These are phyloP conservation scores for Xylaria multiplex DNA, from an alignment of 2,329 filamentous ascomycete species.

Conservation along the genomic window DNA sequence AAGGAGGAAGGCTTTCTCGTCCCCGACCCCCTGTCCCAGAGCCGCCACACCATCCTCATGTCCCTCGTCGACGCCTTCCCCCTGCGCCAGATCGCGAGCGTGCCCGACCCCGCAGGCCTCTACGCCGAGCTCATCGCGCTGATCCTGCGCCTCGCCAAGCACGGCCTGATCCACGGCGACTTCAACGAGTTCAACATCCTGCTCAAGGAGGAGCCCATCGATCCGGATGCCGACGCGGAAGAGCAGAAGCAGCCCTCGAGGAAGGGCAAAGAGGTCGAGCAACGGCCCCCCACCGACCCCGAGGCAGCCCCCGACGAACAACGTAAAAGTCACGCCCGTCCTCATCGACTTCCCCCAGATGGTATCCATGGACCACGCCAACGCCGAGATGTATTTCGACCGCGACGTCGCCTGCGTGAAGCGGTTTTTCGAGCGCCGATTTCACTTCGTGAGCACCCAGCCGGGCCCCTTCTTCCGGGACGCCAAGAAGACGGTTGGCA, in stretches of 20 bases:
- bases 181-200: conserved; percentile 99
- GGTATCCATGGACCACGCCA: conserved; percentile 92
- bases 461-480: conserved; percentile 88
- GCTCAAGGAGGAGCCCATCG: conserved; percentile 74
- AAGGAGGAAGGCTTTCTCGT: conserved; percentile 87
- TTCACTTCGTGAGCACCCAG: conserved; percentile 84
- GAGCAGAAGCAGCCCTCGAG: conserved; percentile 48
- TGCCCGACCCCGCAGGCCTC: conserved; percentile 84
- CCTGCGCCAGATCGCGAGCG: conserved; percentile 83
- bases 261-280: conserved; percentile 35
- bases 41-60: conserved; percentile 97
- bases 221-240: conserved; percentile 38
- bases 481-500: conserved; percentile 77
- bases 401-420: conserved; percentile 96
- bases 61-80: conserved; percentile 91
- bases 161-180: conserved; percentile 95
- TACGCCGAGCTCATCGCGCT: conserved; percentile 92
- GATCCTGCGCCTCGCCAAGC: conserved; percentile 82
- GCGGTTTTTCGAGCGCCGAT: conserved; percentile 88
- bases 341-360: conserved; percentile 99
- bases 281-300: conserved; percentile 45
- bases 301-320: neutral
- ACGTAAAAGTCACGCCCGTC: conserved; percentile 71
- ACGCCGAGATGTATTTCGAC: conserved; percentile 98
- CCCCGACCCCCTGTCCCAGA: conserved; percentile 87